Percentiles rank a stretch among this genome's conserved stretches.
These are phyloP conservation scores for Boletus sp. DNA, from an alignment of 768 basidiomycete species.

Conservation along the genomic window DNA sequence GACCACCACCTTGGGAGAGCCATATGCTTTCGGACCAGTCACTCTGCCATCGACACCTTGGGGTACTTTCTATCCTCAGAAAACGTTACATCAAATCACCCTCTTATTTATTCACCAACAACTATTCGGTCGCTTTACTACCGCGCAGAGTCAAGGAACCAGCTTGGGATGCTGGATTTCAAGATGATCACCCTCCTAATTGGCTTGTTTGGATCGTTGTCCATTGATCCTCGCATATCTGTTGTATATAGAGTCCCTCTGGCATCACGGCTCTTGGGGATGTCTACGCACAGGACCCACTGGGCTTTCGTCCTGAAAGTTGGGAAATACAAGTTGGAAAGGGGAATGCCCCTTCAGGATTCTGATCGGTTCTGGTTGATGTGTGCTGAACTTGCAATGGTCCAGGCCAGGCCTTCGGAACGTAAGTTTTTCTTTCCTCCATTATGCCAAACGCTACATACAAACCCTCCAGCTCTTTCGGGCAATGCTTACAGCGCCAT, in stretches of 20 bases:
- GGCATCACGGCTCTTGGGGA: conserved; percentile 25
- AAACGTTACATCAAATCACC: conserved; percentile 6
- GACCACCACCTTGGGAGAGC: not conserved
- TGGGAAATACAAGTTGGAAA: conserved; percentile 40
- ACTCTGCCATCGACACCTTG: conserved; percentile 13
- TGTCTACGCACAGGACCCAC: conserved; percentile 28
- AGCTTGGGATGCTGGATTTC: conserved; percentile 34
- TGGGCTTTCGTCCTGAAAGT: conserved; percentile 52
- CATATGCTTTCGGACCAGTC: not conserved
- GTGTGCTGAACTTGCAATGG: conserved; percentile 40
- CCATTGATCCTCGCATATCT: conserved; percentile 28
- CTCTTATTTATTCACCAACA: conserved; percentile 25
- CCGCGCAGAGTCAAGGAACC: conserved; percentile 31
- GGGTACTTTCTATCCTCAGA: conserved; percentile 14
- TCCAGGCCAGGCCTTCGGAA: conserved; percentile 7
- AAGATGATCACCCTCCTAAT: conserved; percentile 42
- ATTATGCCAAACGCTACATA: conserved; percentile 5
- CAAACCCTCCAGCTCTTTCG: conserved; percentile 10
- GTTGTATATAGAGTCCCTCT: conserved; percentile 30
- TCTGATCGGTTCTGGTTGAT: conserved; percentile 66
- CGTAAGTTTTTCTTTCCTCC: conserved; percentile 13
- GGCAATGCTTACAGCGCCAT: conserved; percentile 13
- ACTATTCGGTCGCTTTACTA: conserved; percentile 40
- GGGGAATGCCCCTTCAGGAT: conserved; percentile 32
- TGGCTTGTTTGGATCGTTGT: conserved; percentile 49